Conservation (phyloP, 305 asterid genomes). For the Fraxinus velutina region DNA sequence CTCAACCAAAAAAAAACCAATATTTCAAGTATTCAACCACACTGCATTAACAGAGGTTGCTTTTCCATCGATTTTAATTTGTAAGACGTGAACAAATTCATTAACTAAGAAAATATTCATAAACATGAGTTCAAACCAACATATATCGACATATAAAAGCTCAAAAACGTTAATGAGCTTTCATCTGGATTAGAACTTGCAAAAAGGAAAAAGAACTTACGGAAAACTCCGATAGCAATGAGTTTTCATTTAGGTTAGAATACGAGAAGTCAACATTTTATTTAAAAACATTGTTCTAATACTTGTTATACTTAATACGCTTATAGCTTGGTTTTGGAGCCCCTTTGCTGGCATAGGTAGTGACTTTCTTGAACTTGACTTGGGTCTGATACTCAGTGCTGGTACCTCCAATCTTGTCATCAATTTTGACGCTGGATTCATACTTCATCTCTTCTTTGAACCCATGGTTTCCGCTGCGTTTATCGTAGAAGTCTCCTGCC, state of each 20-base stretch:
- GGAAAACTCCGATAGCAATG: background rate
- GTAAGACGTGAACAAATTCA: too few species aligned
- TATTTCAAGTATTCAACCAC: too few species aligned
- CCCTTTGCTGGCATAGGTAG: background rate
- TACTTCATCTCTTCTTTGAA: constrained; percentile 12
- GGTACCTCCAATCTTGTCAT: background rate
- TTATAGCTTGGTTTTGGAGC: background rate
- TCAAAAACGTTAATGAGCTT: background rate
- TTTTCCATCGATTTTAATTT: too few species aligned
- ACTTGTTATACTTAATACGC: background rate
- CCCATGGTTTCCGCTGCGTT: constrained; percentile 9
- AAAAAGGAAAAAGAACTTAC: too few species aligned
- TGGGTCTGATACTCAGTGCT: constrained; percentile 8
- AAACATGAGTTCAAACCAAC: background rate
- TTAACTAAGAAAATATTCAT: background rate
- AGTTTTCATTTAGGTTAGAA: background rate
- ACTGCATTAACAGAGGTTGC: too few species aligned
- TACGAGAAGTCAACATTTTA: background rate
- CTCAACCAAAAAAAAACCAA: too few species aligned
- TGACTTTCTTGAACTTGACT: background rate
- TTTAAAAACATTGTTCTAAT: background rate
- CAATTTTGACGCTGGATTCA: background rate
- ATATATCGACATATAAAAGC: background rate
- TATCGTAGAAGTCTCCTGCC: background rate
- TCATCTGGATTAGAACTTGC: background rate